Evolutionary conservation across 2,329 filamentous ascomycete genomes (phyloP), one percentile per base, ranked within the genome.

Genomic region (Ophiognomonia clavigignenti-juglandacearum): DNA sequence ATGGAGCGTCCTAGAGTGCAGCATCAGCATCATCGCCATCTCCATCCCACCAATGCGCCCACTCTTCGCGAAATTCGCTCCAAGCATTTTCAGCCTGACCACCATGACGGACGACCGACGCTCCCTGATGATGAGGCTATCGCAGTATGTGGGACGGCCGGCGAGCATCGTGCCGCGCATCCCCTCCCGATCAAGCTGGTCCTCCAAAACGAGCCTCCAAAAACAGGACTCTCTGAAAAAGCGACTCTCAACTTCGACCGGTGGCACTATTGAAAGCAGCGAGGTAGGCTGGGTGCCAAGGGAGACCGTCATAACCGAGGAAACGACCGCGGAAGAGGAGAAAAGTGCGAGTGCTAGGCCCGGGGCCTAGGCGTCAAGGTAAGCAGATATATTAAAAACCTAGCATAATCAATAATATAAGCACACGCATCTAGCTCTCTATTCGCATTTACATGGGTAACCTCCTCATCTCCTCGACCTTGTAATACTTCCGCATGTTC

Each of bases 401-500:
- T 4, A 7, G 34, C 18, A 20, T 18, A 18, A 43, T 13, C 9
- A 18, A 5, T 9, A 31, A 14, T 20, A n/a, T 3, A 42, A 23
- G 10, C 4, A 19, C 3, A 31, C n/a, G n/a, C n/a, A n/a, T n/a
- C n/a, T n/a, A n/a, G n/a, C n/a, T n/a, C n/a, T n/a, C 27, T 11
- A 20, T 8, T 10, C 66, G n/a, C 23, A 9, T 9, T 66, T 62
- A 90, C 70, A 90, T 88, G 1, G 79, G 82, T 68, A 93, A 74
- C 43, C 69, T 66, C 62, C 66, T 71, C 64, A 96, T 83, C 73
- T 96, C 90, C 39, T 87, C 80, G 51, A 82, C 56, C 0, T 74
- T 85, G 87, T 88, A 96, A 64, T 86, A 90, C 64, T 74, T 80
- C 56, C 88, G 75, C 90, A 96, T 95, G 62, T 92, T 95, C 64